Conservation (phyloP, 495 filamentous ascomycete genomes). For the Hypoxylon fragiforme region DNA sequence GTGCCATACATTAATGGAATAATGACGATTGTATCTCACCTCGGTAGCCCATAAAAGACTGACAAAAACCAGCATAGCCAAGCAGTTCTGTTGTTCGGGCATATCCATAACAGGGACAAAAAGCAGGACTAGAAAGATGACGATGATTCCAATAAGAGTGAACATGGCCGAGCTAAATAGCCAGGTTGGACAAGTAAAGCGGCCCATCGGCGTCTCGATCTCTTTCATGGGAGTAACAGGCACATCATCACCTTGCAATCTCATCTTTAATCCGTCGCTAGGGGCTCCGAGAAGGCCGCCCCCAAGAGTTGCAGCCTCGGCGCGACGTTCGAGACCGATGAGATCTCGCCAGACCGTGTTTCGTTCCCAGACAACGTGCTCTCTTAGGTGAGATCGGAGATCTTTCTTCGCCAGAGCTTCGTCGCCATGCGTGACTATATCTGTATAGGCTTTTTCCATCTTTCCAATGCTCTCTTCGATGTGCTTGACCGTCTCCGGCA, state of each 20-base stretch:
- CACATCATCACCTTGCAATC: constrained; percentile 81
- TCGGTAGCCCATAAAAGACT: constrained; percentile 97
- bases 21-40: too few relatives aligned
- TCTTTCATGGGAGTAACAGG: constrained; percentile 59
- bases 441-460: constrained; percentile 79
- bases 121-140: constrained; percentile 73
- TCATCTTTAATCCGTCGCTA: constrained; percentile 65
- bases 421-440: constrained; percentile 80
- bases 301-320: constrained; percentile 92
- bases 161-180: constrained; percentile 79
- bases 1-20: too few relatives aligned
- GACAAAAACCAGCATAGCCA: constrained; percentile 91
- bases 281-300: constrained; percentile 79
- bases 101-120: constrained; percentile 75
- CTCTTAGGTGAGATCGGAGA: constrained; percentile 85
- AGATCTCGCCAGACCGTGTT: constrained; percentile 99
- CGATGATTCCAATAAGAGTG: constrained; percentile 69
- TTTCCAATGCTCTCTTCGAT: constrained; percentile 70
- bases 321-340: constrained; percentile 96
- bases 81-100: constrained; percentile 90
- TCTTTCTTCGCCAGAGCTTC: constrained; percentile 74
- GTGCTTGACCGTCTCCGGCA: constrained; percentile 64
- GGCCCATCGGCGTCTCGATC: constrained; percentile 78
- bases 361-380: constrained; percentile 98
- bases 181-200: constrained; percentile 76